phyloP scores from a whole-genome alignment of 306 rosid genomes.

The barrel medic (Medicago truncatula) region MtrunA17r5.0-ANR NC_053046.1:40632001-40632500 shows the following conservation, averaged over 20 bases:
- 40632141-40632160: constrained; percentile 78
- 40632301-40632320: background rate
- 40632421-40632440: too few relatives aligned
- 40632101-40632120: constrained; percentile 91
- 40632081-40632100: constrained; percentile 79
- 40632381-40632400: background rate
- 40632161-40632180: constrained; percentile 77
- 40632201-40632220: constrained; percentile 73
- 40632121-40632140: constrained; percentile 68
- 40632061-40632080: constrained; percentile 80
- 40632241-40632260: background rate
- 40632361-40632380: background rate
- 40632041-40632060: constrained; percentile 67
- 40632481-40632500: too few relatives aligned
- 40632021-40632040: constrained; percentile 38
- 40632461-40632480: too few relatives aligned
- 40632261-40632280: too few relatives aligned
- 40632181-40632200: constrained; percentile 88
- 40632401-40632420: too few relatives aligned
- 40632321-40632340: background rate
- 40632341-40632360: background rate
- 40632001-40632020: constrained; percentile 62
- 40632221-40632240: constrained; percentile 32
- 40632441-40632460: too few relatives aligned
- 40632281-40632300: background rate